Percentiles rank a stretch among this genome's conserved stretches.
phyloP scores from a whole-genome alignment of 2,329 filamentous ascomycete species.

The Arthrobotrys musiformis region DNA sequence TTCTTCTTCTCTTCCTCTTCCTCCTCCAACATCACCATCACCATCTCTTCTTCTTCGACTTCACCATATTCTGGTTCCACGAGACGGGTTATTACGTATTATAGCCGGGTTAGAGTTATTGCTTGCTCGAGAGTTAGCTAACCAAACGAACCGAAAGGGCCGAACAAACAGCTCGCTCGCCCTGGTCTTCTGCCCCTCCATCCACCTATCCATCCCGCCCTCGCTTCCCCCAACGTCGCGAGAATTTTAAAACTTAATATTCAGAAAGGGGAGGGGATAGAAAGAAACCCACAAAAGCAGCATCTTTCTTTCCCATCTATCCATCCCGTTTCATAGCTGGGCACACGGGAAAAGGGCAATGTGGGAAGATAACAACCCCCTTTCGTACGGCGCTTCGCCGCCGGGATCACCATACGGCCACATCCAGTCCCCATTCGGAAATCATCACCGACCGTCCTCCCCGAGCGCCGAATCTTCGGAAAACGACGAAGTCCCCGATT shows the following conservation, averaged over 20 bases:
- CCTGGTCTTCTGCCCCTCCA: constrained; percentile 53
- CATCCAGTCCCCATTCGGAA: constrained; percentile 44
- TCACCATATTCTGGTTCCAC: too few relatives aligned
- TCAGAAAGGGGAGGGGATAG: too few relatives aligned
- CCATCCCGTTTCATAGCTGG: too few relatives aligned
- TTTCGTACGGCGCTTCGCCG: constrained; percentile 59
- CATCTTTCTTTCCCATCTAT: not conserved
- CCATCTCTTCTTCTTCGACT: too few relatives aligned
- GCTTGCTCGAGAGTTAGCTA: not conserved
- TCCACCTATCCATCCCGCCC: too few relatives aligned
- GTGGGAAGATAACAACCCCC: constrained; percentile 60
- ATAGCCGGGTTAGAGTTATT: too few relatives aligned
- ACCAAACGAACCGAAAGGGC: not conserved
- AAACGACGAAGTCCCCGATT: constrained; percentile 47
- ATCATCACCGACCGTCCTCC: constrained; percentile 34
- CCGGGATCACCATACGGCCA: constrained; percentile 53
- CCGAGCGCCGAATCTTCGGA: constrained; percentile 41
- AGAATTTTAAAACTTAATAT: too few relatives aligned
- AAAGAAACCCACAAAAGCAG: too few relatives aligned
- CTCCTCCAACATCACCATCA: too few relatives aligned
- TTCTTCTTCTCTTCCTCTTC: too few relatives aligned
- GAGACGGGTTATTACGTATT: too few relatives aligned
- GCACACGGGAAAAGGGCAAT: too few relatives aligned
- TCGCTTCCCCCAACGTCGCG: constrained; percentile 24
- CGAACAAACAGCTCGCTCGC: not conserved